Evolutionary conservation across 108 stramenopile species (phyloP).

Genomic region (Cyclotella atomus): DNA sequence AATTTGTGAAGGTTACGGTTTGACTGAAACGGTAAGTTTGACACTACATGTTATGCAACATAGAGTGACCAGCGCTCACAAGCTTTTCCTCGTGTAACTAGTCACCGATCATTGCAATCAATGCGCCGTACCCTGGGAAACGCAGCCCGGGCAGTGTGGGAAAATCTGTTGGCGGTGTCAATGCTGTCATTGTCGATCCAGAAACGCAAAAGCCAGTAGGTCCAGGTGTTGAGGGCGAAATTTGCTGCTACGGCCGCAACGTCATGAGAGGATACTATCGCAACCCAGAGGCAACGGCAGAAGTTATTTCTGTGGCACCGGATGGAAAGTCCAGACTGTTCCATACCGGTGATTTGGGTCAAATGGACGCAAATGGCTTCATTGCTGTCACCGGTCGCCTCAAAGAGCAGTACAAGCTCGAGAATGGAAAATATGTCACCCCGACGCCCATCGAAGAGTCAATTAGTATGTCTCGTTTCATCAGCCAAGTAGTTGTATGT

Average conservation of each 20-base stretch:
- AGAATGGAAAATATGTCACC: constrained; percentile 97
- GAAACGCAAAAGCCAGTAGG: constrained; percentile 59
- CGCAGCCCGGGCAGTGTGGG: constrained; percentile 62
- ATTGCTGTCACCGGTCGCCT: constrained; percentile 80
- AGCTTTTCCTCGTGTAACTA: not conserved
- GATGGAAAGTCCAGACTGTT: constrained; percentile 90
- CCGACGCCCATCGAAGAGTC: constrained; percentile 95
- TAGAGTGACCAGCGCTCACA: not conserved
- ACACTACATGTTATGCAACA: not conserved
- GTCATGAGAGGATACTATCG: constrained; percentile 95
- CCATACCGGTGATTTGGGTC: constrained; percentile 90
- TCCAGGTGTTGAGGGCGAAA: constrained; percentile 89
- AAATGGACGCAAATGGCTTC: constrained; percentile 71
- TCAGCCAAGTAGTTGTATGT: constrained; percentile 90
- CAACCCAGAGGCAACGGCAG: constrained; percentile 88
- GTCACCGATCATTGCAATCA: constrained; percentile 69
- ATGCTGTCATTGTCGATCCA: constrained; percentile 65
- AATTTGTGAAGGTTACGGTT: constrained; percentile 91
- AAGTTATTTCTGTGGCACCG: constrained; percentile 86
- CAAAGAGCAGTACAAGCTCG: constrained; percentile 97
- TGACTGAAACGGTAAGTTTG: constrained; percentile 72
- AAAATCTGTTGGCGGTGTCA: constrained; percentile 63
- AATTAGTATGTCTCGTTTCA: constrained; percentile 86
- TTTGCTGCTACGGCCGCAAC: constrained; percentile 90
- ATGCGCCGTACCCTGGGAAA: constrained; percentile 47